Conservation (phyloP, 2,329 filamentous ascomycete species). For the Didymella sp. region DNA sequence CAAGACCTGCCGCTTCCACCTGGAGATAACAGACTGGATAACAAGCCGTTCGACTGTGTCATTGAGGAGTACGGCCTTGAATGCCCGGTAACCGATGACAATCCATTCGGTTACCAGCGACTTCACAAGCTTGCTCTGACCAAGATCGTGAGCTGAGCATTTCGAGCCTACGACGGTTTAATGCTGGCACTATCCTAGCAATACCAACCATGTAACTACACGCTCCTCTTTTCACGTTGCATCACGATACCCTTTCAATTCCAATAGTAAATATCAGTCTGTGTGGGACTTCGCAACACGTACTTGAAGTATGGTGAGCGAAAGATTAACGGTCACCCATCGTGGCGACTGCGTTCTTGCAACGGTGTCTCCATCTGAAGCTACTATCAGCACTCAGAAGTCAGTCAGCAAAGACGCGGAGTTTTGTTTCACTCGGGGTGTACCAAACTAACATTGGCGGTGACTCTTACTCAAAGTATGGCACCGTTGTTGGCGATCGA, state of each 20-base stretch:
- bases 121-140: slow-evolving; percentile 35
- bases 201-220: background rate
- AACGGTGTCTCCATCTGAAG: background rate
- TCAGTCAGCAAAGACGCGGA: background rate
- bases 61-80: slow-evolving; percentile 38
- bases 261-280: background rate
- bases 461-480: background rate
- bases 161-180: too few species aligned
- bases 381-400: background rate
- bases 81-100: slow-evolving; percentile 20
- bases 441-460: background rate
- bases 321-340: background rate
- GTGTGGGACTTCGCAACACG: background rate
- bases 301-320: background rate
- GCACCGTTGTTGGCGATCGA: slow-evolving; percentile 15
- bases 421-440: background rate
- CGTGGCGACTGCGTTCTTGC: too few species aligned
- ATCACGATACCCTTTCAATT: background rate
- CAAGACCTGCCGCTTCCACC: slow-evolving; percentile 34
- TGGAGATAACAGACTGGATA: slow-evolving; percentile 42
- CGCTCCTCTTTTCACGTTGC: background rate
- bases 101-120: slow-evolving; percentile 32
- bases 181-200: background rate
- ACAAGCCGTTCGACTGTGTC: slow-evolving; percentile 52
- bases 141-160: slow-evolving; percentile 19